phyloP scores from a whole-genome alignment of 352 stramenopile species.

The Elongisporangium prolatum region DNA sequence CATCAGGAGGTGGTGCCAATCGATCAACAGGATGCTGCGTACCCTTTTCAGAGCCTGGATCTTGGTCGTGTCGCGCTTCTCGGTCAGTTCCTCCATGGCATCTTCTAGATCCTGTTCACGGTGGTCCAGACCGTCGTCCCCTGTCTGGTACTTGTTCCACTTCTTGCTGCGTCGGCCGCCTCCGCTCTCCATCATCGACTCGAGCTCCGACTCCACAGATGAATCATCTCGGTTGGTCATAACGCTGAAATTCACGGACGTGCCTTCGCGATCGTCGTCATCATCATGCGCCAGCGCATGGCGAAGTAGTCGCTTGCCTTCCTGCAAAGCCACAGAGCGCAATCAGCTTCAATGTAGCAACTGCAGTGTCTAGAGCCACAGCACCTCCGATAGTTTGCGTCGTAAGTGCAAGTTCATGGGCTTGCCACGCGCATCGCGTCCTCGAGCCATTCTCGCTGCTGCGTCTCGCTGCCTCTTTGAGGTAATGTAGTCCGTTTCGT shows the following conservation, averaged over 20 bases:
- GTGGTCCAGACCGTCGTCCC: slow-evolving; percentile 16
- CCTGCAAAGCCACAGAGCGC: slow-evolving; percentile 11
- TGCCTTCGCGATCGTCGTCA: slow-evolving; percentile 17
- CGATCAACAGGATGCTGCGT: slow-evolving; percentile 3
- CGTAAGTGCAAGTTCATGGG: slow-evolving; percentile 22
- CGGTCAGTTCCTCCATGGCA: slow-evolving; percentile 45
- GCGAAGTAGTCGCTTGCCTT: slow-evolving; percentile 48
- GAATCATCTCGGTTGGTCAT: slow-evolving; percentile 28
- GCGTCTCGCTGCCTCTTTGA: neutral
- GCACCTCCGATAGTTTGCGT: slow-evolving; percentile 26
- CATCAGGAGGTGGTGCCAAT: neutral
- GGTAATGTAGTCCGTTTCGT: neutral
- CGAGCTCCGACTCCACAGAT: slow-evolving; percentile 58
- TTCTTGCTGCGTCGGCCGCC: slow-evolving; percentile 22
- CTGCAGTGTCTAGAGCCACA: neutral
- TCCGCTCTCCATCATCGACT: slow-evolving; percentile 40
- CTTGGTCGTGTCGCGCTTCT: slow-evolving; percentile 65
- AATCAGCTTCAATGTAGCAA: neutral
- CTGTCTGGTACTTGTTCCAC: slow-evolving; percentile 20
- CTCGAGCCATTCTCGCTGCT: slow-evolving; percentile 3
- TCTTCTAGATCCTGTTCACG: slow-evolving; percentile 41
- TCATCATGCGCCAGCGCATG: slow-evolving; percentile 42
- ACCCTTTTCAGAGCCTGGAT: slow-evolving; percentile 46
- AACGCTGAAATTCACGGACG: slow-evolving; percentile 24
- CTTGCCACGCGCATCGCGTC: slow-evolving; percentile 7